Evolutionary conservation across 2,329 filamentous ascomycete genomes (phyloP).

Genomic region (Emericellopsis cladophorae): DNA sequence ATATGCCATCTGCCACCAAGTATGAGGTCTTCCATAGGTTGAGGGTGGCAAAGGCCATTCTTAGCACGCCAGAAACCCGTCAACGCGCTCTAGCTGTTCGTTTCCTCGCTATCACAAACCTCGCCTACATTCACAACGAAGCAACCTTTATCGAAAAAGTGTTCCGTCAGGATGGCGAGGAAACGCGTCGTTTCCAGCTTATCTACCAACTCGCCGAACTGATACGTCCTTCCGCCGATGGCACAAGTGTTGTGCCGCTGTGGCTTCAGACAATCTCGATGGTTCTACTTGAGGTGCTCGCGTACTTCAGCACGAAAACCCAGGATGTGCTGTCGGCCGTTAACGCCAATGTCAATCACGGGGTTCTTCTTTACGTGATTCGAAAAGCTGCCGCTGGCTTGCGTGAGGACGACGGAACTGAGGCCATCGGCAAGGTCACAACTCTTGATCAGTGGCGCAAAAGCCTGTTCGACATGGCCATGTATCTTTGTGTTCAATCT

Average conservation of each 20-base stretch:
- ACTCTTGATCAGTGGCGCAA: slow-evolving; percentile 81
- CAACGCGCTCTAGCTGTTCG: slow-evolving; percentile 70
- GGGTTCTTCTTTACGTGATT: slow-evolving; percentile 84
- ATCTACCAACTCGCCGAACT: slow-evolving; percentile 87
- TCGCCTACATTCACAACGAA: slow-evolving; percentile 82
- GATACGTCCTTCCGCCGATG: slow-evolving; percentile 69
- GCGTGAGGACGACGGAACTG: slow-evolving; percentile 37
- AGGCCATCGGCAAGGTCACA: slow-evolving; percentile 47
- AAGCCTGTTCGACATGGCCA: slow-evolving; percentile 75
- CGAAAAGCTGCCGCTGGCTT: slow-evolving; percentile 83
- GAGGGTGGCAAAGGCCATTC: slow-evolving; percentile 70
- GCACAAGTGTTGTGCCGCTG: slow-evolving; percentile 53
- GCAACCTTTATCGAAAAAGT: slow-evolving; percentile 74
- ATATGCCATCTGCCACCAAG: slow-evolving; percentile 58
- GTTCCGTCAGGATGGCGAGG: slow-evolving; percentile 76
- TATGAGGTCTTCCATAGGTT: slow-evolving; percentile 82
- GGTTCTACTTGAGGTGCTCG: slow-evolving; percentile 71
- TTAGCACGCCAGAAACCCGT: slow-evolving; percentile 49
- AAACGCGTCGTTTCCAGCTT: slow-evolving; percentile 78
- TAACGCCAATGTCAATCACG: slow-evolving; percentile 92
- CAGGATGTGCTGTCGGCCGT: slow-evolving; percentile 81
- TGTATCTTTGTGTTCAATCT: slow-evolving; percentile 63
- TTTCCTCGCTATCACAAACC: slow-evolving; percentile 75
- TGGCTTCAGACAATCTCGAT: slow-evolving; percentile 75
- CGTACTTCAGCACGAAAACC: slow-evolving; percentile 63